Percentiles rank a stretch among this genome's conserved stretches.
These are phyloP conservation scores for Linnemannia elongata DNA, from an alignment of 192 early-diverging fungal species.

Conservation along the genomic window DNA sequence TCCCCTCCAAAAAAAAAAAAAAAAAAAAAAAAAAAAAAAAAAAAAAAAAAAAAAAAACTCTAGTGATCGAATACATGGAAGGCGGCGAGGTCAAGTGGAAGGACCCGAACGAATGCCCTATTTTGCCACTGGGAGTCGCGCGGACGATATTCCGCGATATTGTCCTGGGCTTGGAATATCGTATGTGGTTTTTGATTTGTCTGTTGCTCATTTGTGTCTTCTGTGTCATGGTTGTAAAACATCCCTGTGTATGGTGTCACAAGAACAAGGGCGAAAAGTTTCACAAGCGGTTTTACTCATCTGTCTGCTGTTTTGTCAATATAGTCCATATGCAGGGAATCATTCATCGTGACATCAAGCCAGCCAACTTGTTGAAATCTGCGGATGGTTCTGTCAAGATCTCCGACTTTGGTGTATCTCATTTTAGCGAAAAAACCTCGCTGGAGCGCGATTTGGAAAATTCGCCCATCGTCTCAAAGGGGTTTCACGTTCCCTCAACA, in stretches of 20 bases:
- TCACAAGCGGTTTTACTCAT: not conserved
- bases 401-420: constrained; percentile 98
- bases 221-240: no score
- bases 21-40: no score
- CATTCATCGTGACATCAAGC: constrained; percentile 98
- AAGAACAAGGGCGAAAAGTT: not conserved
- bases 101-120: constrained; percentile 71
- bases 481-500: constrained; percentile 22
- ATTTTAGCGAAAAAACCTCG: constrained; percentile 70
- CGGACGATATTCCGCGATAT: constrained; percentile 89
- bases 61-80: constrained; percentile 90
- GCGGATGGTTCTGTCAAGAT: constrained; percentile 89
- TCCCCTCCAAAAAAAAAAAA: not conserved
- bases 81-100: constrained; percentile 95
- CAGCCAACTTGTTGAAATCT: constrained; percentile 91
- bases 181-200: constrained; percentile 59
- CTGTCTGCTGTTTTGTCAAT: no score
- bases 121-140: constrained; percentile 72
- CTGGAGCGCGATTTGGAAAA: constrained; percentile 58
- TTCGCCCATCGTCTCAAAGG: constrained; percentile 49
- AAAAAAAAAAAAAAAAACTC: not conserved
- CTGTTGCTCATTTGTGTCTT: not conserved
- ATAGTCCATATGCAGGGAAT: constrained; percentile 94
- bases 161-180: constrained; percentile 91
- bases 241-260: not conserved